Conservation (phyloP, 2,329 filamentous ascomycete genomes). For the Beauveria brongniartii region DNA sequence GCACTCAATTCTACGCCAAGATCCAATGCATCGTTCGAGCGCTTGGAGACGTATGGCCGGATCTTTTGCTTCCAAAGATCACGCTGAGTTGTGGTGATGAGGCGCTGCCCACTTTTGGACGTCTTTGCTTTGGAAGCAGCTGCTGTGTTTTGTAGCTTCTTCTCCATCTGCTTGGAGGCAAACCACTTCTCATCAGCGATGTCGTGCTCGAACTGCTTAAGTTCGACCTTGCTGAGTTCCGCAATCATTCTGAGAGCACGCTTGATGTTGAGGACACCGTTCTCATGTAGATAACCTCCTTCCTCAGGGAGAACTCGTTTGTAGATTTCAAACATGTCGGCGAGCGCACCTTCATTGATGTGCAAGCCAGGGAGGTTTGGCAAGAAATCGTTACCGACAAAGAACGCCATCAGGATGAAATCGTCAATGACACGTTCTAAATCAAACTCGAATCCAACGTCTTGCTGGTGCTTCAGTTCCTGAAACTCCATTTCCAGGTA, state of each 20-base stretch:
- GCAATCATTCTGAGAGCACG: slow-evolving; percentile 71
- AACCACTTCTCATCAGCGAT: slow-evolving; percentile 87
- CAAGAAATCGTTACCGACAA: slow-evolving; percentile 98
- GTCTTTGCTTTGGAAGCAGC: slow-evolving; percentile 43
- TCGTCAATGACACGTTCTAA: slow-evolving; percentile 97
- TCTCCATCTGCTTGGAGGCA: slow-evolving; percentile 71
- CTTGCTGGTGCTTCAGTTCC: slow-evolving; percentile 68
- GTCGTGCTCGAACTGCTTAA: slow-evolving; percentile 87
- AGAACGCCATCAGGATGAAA: slow-evolving; percentile 99
- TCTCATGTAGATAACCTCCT: slow-evolving; percentile 93
- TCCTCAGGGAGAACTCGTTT: slow-evolving; percentile 81
- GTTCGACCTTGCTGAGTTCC: slow-evolving; percentile 81
- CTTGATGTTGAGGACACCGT: slow-evolving; percentile 81
- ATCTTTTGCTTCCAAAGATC: slow-evolving; percentile 72
- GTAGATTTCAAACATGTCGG: slow-evolving; percentile 96
- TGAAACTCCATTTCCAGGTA: slow-evolving; percentile 97
- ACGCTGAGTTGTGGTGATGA: slow-evolving; percentile 73
- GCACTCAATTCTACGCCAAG: slow-evolving; percentile 67
- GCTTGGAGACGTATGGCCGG: slow-evolving; percentile 71
- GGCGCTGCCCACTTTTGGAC: slow-evolving; percentile 50
- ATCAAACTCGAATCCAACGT: slow-evolving; percentile 72
- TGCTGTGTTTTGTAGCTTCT: slow-evolving; percentile 51
- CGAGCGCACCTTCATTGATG: slow-evolving; percentile 95
- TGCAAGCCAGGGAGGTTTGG: slow-evolving; percentile 93
- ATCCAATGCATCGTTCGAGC: slow-evolving; percentile 58